phyloP scores from a whole-genome alignment of 1,284 basidiomycete genomes.

The Chiua sp. region DNA sequence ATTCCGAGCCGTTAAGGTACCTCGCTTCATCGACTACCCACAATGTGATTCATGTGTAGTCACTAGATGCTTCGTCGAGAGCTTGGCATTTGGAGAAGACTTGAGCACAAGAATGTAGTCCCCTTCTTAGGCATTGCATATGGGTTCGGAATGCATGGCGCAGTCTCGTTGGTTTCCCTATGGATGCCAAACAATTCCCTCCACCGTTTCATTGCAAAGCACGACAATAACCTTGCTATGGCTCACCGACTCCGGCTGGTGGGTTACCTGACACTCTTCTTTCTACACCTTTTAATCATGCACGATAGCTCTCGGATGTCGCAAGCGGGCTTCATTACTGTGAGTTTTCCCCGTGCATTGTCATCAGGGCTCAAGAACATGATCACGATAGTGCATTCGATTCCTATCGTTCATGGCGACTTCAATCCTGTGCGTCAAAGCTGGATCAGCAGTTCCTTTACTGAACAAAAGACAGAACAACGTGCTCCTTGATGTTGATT shows the following conservation, averaged over 20 bases:
- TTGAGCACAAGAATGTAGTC: slow-evolving; percentile 18
- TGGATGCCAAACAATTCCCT: slow-evolving; percentile 25
- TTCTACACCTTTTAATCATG: background rate
- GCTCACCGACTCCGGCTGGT: slow-evolving; percentile 7
- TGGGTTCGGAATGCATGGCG: slow-evolving; percentile 16
- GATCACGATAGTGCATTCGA: no score
- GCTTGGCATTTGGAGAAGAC: slow-evolving; percentile 15
- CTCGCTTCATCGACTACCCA: background rate
- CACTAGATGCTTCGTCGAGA: slow-evolving; percentile 20
- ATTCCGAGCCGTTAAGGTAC: background rate
- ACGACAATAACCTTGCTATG: slow-evolving; percentile 1
- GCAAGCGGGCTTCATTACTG: slow-evolving; percentile 15
- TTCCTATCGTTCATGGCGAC: no score
- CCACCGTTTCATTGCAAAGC: background rate
- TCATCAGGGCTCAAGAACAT: no score
- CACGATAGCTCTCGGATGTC: slow-evolving; percentile 12
- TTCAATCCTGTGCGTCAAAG: no score
- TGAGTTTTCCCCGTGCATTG: background rate
- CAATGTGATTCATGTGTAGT: no score
- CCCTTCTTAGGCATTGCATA: slow-evolving; percentile 16
- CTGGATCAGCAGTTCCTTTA: no score
- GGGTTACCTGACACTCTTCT: background rate
- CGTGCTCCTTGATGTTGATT: no score
- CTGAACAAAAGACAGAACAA: no score
- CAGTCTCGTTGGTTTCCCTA: slow-evolving; percentile 16